These are phyloP conservation scores for Coleophoma cylindrospora DNA, from an alignment of 2,329 filamentous ascomycete genomes.

Conservation along the genomic window DNA sequence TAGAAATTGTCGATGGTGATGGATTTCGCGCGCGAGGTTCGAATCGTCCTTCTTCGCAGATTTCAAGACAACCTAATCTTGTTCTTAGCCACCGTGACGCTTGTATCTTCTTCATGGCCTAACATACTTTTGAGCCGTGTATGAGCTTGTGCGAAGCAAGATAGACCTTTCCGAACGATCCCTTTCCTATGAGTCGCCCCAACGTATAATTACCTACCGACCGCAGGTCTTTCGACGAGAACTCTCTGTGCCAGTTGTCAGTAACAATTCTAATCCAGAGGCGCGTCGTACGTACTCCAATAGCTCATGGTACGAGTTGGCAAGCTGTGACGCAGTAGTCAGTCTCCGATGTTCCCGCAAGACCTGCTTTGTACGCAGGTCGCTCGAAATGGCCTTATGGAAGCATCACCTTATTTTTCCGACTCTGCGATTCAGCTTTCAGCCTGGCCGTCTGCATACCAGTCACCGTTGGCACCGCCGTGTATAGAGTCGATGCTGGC, in stretches of 20 bases:
- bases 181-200: constrained; percentile 90
- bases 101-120: not conserved
- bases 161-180: constrained; percentile 98
- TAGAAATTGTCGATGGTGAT: constrained; percentile 96
- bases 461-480: constrained; percentile 27
- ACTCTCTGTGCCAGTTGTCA: constrained; percentile 60
- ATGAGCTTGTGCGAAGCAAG: constrained; percentile 94
- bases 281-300: constrained; percentile 66
- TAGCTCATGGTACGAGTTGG: constrained; percentile 92
- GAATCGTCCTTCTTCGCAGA: constrained; percentile 94
- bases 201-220: constrained; percentile 94
- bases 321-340: constrained; percentile 60
- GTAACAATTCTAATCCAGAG: too few relatives aligned
- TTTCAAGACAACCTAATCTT: constrained; percentile 83
- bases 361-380: constrained; percentile 1
- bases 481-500: constrained; percentile 20
- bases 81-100: too few relatives aligned
- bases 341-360: constrained; percentile 24
- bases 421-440: constrained; percentile 52
- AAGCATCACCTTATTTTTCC: constrained; percentile 52
- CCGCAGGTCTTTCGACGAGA: constrained; percentile 84
- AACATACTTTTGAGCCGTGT: constrained; percentile 86
- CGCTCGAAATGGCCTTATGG: constrained; percentile 2
- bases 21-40: constrained; percentile 94
- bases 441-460: constrained; percentile 43